Evolutionary conservation across 345 rosid genomes (phyloP), one percentile per base, ranked within the genome.

Genomic region (Bruguiera sexangula): DNA sequence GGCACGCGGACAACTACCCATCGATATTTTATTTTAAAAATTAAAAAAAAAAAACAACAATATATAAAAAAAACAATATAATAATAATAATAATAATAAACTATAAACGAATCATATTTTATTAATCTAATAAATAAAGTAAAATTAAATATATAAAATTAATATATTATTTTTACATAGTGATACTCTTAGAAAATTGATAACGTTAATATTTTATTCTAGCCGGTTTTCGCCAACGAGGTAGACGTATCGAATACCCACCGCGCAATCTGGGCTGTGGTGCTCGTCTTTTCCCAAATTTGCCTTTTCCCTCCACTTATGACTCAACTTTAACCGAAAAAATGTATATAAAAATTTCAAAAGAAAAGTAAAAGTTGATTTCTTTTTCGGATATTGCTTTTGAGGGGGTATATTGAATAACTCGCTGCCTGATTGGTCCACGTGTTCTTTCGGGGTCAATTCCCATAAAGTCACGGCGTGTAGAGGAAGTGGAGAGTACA

Each of bases 241-340:
- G 62, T 50, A 30, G 67, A 43, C 36, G 56, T 50, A 34, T 60
- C 37, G 4, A 21, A 60, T 29, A 8, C 76, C 62, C 58, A 22
- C 15, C 18, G 55, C 51, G 59, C 80, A 73, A 5, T 69, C 73
- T 70, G 46, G 63, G 56, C 27, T 19, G 53, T 60, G 71, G 68
- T 66, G 55, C 63, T 63, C 18, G 10, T 55, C 52, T 1, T 19
- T 13, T 5, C 13, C 65, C 15, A 21, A 13, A 43, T 60, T 51
- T 32, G 54, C 54, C 6, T 66, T 60, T 13, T 6, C 15, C 8
- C 24, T 9, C 60, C 65, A 46, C 59, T 30, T 5, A 22, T 19
- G 4, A 11, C 30, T 53, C 5, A 18, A 20, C 46, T 29, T 51
- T 27, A 8, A n/a, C 5, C 3, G 11, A 8, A n/a, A 65, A 21